These are phyloP conservation scores for Debaryomyces tyrocola DNA, from an alignment of 805 yeast genomes.

Conservation along the genomic window DNA sequence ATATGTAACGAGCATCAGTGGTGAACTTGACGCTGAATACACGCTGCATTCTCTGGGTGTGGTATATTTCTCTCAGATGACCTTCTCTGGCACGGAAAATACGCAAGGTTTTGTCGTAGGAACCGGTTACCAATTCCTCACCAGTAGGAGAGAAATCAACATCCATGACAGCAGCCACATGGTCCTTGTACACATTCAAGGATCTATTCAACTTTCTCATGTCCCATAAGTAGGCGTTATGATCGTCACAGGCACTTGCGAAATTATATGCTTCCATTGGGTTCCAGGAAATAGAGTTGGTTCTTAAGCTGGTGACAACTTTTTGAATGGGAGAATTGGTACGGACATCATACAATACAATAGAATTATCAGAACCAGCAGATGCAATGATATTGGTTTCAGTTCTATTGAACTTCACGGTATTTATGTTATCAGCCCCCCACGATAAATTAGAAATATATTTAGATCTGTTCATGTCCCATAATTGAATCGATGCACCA, in stretches of 20 bases:
- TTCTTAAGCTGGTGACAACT: constrained; percentile 76
- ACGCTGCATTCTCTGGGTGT: constrained; percentile 97
- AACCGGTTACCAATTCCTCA: constrained; percentile 90
- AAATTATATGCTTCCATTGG: constrained; percentile 97
- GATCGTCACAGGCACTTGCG: constrained; percentile 92
- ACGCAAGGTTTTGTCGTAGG: constrained; percentile 91
- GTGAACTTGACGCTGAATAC: constrained; percentile 81
- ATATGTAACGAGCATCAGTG: constrained; percentile 84
- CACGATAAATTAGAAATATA: constrained; percentile 80
- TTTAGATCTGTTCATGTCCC: constrained; percentile 83
- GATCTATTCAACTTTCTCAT: constrained; percentile 89
- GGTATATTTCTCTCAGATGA: constrained; percentile 92
- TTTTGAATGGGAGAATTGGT: constrained; percentile 92
- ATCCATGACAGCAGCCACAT: constrained; percentile 92
- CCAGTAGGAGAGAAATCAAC: constrained; percentile 97
- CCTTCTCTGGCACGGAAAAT: constrained; percentile 76
- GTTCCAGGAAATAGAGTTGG: constrained; percentile 90
- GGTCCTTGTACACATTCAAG: constrained; percentile 86
- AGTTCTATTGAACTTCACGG: constrained; percentile 84
- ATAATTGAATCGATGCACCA: constrained; percentile 84
- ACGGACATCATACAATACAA: constrained; percentile 86
- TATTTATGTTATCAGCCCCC: constrained; percentile 92
- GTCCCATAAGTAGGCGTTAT: constrained; percentile 91
- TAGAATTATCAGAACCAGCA: constrained; percentile 81
- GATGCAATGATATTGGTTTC: constrained; percentile 89